A percentile compares a stretch with the other conserved stretches of the same genome.
phyloP scores from a whole-genome alignment of 208 protist species.

The Leishmania braziliensis region DNA sequence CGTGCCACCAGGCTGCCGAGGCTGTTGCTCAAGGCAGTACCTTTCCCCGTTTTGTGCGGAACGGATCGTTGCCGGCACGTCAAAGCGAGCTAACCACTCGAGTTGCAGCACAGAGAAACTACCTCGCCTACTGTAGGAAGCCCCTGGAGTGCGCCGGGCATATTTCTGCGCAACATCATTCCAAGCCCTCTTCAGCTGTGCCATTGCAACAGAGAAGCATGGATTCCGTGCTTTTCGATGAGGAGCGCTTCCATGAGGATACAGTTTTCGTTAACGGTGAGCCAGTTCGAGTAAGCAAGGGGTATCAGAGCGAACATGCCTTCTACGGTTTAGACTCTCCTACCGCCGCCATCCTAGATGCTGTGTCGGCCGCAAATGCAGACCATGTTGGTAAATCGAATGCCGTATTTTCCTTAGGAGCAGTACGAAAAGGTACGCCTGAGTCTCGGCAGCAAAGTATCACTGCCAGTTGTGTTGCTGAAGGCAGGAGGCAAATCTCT shows the following conservation, averaged over 20 bases:
- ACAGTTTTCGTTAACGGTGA: constrained; percentile 21
- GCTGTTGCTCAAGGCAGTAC: not conserved
- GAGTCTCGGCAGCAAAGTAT: not conserved
- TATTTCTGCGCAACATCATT: not conserved
- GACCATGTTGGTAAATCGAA: not conserved
- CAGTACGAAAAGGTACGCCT: not conserved
- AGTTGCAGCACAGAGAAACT: constrained; percentile 13
- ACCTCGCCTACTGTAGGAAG: not conserved
- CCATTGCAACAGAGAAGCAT: not conserved
- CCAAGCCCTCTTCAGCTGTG: not conserved
- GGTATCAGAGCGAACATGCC: not conserved
- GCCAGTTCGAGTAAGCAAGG: not conserved
- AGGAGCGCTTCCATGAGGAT: constrained; percentile 7
- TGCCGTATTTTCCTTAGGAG: not conserved
- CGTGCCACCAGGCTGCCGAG: not conserved
- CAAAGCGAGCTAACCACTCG: constrained; percentile 16
- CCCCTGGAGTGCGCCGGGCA: constrained; percentile 7
- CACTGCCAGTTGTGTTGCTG: too few relatives aligned
- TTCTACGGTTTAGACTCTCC: constrained; percentile 20
- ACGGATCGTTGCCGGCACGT: constrained; percentile 3
- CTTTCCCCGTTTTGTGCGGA: not conserved
- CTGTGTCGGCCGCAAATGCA: not conserved
- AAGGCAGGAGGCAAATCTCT: not conserved
- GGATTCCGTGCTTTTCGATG: constrained; percentile 21
- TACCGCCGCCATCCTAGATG: constrained; percentile 10